Evolutionary conservation across 306 rosid species (phyloP).

Genomic region (Begonia fuchsioides): DNA sequence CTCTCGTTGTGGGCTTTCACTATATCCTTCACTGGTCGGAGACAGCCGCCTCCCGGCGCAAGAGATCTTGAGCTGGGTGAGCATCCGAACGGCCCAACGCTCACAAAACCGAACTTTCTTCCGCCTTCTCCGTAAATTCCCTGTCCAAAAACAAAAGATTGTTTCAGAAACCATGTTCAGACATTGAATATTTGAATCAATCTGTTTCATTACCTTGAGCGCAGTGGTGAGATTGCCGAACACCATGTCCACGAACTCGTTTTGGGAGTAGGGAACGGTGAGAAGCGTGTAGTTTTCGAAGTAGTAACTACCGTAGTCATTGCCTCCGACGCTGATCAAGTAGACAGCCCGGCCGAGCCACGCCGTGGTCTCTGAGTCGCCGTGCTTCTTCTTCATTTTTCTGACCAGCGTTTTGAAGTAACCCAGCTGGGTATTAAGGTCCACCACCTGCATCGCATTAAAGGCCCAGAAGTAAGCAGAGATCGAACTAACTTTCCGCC

Average conservation of each 20-base stretch:
- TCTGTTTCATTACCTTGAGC: slow-evolving; percentile 11
- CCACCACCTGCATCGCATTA: slow-evolving; percentile 11
- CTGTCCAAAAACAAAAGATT: neutral
- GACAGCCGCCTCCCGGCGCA: neutral
- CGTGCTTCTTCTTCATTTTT: slow-evolving; percentile 7
- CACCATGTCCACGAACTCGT: slow-evolving; percentile 15
- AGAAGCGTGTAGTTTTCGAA: neutral
- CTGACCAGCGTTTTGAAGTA: slow-evolving; percentile 10
- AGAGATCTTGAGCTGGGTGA: neutral
- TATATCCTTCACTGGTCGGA: too few species aligned
- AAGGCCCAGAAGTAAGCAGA: neutral
- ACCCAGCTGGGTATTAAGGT: slow-evolving; percentile 13
- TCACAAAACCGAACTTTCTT: slow-evolving; percentile 17
- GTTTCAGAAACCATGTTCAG: neutral
- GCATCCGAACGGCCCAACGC: slow-evolving; percentile 9
- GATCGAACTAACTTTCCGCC: neutral
- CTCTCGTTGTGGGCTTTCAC: neutral
- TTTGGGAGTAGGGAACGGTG: neutral
- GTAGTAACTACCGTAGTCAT: slow-evolving; percentile 12
- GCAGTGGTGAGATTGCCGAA: slow-evolving; percentile 17
- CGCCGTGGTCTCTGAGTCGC: slow-evolving; percentile 7
- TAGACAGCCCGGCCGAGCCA: slow-evolving; percentile 17
- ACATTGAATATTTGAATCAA: neutral
- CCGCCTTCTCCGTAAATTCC: slow-evolving; percentile 18
- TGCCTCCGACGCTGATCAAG: slow-evolving; percentile 16